These are phyloP conservation scores for Imleria badia DNA, from an alignment of 768 basidiomycete species.

Conservation along the genomic window DNA sequence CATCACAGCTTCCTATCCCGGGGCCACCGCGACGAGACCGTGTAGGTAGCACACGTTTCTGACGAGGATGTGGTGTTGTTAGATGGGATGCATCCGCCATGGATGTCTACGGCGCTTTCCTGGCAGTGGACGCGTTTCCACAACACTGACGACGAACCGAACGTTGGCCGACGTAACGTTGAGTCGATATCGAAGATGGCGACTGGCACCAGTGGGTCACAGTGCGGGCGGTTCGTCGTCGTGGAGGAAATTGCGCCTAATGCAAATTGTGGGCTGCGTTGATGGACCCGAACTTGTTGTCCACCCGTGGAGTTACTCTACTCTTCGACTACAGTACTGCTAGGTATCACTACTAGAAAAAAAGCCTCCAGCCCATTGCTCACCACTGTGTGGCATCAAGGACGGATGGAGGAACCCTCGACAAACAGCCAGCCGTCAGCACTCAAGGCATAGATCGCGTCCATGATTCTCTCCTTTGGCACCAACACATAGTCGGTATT, in stretches of 20 bases:
- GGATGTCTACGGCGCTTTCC: conserved; percentile 14
- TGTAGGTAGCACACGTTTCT: conserved; percentile 80
- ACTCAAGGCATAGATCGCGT: conserved; percentile 43
- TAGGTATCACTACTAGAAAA: too few relatives aligned
- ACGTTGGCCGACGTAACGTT: neutral
- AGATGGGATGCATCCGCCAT: conserved; percentile 38
- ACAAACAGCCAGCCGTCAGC: conserved; percentile 50
- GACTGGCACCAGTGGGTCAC: neutral
- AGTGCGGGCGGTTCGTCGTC: conserved; percentile 7
- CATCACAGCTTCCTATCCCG: conserved; percentile 75
- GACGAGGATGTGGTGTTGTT: conserved; percentile 43
- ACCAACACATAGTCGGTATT: conserved; percentile 68
- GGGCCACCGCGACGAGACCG: conserved; percentile 79
- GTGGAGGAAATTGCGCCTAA: conserved; percentile 7
- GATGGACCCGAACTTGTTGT: neutral
- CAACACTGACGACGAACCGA: conserved; percentile 5
- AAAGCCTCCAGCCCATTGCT: neutral
- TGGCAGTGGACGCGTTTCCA: conserved; percentile 6
- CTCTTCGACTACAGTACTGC: too few relatives aligned
- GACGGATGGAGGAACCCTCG: conserved; percentile 1
- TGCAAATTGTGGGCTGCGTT: conserved; percentile 10
- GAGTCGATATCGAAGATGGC: conserved; percentile 2
- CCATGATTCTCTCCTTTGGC: conserved; percentile 40
- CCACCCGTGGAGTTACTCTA: too few relatives aligned
- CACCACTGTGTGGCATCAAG: conserved; percentile 1